Evolutionary conservation across 306 rosid species (phyloP).

Genomic region (Prunus armeniaca): DNA sequence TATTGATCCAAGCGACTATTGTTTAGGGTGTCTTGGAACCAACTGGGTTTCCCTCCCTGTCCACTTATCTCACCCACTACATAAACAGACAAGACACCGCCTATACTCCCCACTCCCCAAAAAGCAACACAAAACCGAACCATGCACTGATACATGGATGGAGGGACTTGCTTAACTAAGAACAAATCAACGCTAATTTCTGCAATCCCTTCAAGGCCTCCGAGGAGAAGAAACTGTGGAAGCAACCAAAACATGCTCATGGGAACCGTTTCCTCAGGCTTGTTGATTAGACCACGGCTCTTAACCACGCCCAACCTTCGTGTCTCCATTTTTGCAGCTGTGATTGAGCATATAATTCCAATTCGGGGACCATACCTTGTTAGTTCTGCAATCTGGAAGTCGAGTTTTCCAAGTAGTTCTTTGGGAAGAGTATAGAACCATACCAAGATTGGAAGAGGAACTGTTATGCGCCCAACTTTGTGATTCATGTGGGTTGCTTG

Average conservation of each 20-base stretch:
- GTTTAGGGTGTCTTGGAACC: not conserved
- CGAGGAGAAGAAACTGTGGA: constrained; percentile 35
- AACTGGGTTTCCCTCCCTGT: too few relatives aligned
- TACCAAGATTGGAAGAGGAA: constrained; percentile 17
- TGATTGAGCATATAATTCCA: constrained; percentile 30
- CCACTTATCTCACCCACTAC: not conserved
- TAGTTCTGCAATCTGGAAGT: not conserved
- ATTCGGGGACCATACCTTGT: not conserved
- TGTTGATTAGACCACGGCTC: constrained; percentile 21
- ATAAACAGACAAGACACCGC: constrained; percentile 24
- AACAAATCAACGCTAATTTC: not conserved
- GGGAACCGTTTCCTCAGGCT: constrained; percentile 21
- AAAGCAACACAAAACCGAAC: not conserved
- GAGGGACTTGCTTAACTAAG: not conserved
- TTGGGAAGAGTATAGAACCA: constrained; percentile 6
- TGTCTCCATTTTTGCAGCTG: constrained; percentile 33
- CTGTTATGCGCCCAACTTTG: constrained; percentile 22
- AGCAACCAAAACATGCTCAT: constrained; percentile 40
- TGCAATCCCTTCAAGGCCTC: constrained; percentile 18
- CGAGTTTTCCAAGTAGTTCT: not conserved
- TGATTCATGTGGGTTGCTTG: constrained; percentile 29
- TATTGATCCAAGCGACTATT: constrained; percentile 31
- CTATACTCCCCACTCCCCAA: not conserved
- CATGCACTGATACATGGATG: not conserved
- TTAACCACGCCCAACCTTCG: constrained; percentile 23